phyloP scores from a whole-genome alignment of 768 basidiomycete species.

The Tulasnella sp. region DNA sequence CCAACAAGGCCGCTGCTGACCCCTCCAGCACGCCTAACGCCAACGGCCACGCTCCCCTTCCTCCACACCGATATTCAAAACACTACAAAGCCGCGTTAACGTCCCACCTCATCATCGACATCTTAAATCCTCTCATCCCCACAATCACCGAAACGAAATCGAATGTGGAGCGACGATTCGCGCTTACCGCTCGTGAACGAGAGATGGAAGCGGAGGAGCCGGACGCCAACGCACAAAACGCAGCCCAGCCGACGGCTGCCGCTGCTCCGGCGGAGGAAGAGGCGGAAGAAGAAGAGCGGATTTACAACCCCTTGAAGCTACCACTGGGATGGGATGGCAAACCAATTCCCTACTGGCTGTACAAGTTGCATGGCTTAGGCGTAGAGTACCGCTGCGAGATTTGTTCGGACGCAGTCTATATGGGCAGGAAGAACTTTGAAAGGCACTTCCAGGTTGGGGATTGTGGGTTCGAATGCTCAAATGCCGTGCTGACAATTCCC shows the following conservation, averaged over 20 bases:
- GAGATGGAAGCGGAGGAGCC: conserved; percentile 88
- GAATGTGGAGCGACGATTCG: conserved; percentile 95
- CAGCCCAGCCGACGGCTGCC: conserved; percentile 51
- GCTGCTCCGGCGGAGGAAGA: conserved; percentile 64
- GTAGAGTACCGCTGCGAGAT: conserved; percentile 98
- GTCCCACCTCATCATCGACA: conserved; percentile 67
- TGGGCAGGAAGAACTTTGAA: conserved; percentile 98
- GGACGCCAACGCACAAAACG: conserved; percentile 50
- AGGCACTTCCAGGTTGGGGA: conserved; percentile 82
- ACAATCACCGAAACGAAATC: conserved; percentile 88
- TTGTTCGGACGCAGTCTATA: conserved; percentile 94
- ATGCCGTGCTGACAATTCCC: conserved; percentile 26
- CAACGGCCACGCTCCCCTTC: conserved; percentile 5
- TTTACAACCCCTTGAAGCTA: conserved; percentile 97
- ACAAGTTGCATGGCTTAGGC: conserved; percentile 97
- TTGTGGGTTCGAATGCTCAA: not conserved
- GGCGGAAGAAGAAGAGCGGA: conserved; percentile 93
- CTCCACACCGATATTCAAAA: conserved; percentile 48
- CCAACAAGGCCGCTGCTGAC: conserved; percentile 36
- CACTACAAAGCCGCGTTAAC: conserved; percentile 68
- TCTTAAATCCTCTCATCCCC: conserved; percentile 65
- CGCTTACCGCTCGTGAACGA: conserved; percentile 95
- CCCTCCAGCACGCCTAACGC: conserved; percentile 12
- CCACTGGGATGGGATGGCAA: conserved; percentile 99
- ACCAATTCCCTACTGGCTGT: conserved; percentile 98